phyloP scores from a whole-genome alignment of 169 alveolate species.

The Eimeria tenella region DNA sequence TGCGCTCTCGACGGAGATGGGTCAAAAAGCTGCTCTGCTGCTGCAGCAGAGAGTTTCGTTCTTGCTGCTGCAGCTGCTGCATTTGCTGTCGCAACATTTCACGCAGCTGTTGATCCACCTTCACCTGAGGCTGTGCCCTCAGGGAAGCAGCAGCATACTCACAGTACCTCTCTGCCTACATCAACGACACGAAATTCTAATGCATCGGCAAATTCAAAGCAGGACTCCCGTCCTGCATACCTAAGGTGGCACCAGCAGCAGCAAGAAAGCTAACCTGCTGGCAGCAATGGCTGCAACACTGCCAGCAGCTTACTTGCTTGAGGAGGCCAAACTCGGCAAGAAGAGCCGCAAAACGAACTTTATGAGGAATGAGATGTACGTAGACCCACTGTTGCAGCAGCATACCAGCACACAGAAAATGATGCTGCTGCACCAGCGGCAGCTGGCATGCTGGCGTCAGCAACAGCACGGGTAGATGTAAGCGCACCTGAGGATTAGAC shows the following conservation, averaged over 20 bases:
- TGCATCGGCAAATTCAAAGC: not conserved
- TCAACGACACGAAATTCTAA: too few relatives aligned
- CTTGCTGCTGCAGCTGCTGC: not conserved
- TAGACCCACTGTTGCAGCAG: not conserved
- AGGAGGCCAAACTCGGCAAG: slow-evolving; percentile 47
- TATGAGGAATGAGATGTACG: slow-evolving; percentile 35
- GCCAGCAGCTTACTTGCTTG: slow-evolving; percentile 14
- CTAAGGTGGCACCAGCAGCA: not conserved
- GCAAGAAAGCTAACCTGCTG: not conserved
- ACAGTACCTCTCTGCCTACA: not conserved
- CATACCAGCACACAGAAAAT: not conserved
- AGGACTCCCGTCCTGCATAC: not conserved
- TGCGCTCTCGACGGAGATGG: not conserved
- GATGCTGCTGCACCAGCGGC: not conserved
- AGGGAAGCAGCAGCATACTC: slow-evolving; percentile 1
- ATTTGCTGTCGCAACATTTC: not conserved
- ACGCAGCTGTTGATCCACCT: not conserved
- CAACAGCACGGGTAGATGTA: not conserved
- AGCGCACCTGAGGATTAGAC: slow-evolving; percentile 44
- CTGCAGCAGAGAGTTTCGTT: not conserved
- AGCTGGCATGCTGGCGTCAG: not conserved
- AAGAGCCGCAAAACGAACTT: slow-evolving; percentile 8
- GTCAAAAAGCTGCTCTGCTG: not conserved
- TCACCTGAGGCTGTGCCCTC: not conserved
- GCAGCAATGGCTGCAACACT: not conserved